These are phyloP conservation scores for Debaryomyces nepalensis DNA, from an alignment of 1,139 yeast genomes.

Conservation along the genomic window DNA sequence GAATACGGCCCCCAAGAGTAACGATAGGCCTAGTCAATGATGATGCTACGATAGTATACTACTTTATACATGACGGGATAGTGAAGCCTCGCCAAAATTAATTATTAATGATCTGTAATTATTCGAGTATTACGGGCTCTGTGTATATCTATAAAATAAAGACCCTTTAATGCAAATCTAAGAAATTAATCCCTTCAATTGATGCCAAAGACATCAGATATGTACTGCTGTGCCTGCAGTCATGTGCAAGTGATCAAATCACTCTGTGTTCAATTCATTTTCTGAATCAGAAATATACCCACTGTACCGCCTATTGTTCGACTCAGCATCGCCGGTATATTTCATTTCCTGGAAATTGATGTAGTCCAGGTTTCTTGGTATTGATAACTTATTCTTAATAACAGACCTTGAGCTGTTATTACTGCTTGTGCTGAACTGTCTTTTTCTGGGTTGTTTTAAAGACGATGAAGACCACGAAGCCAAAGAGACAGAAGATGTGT, in stretches of 20 bases:
- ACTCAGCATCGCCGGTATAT: constrained; percentile 11
- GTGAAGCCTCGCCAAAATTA: constrained; percentile 61
- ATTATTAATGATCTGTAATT: constrained; percentile 9
- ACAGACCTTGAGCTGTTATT: constrained; percentile 15
- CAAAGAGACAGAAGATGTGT: not conserved
- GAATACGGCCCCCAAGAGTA: constrained; percentile 41
- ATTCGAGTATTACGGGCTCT: constrained; percentile 1
- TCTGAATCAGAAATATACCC: constrained; percentile 27
- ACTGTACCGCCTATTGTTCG: constrained; percentile 18
- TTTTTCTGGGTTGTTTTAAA: constrained; percentile 1
- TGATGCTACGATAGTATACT: constrained; percentile 73
- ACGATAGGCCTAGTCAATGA: constrained; percentile 61
- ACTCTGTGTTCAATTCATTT: constrained; percentile 14
- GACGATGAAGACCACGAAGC: constrained; percentile 10
- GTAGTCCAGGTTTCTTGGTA: constrained; percentile 4
- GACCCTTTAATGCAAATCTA: constrained; percentile 4
- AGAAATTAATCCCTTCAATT: no score
- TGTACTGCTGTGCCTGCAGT: no score
- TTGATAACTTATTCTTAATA: constrained; percentile 16
- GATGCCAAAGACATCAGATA: no score
- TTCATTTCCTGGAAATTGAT: constrained; percentile 5
- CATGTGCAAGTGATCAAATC: no score
- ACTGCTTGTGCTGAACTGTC: constrained; percentile 8
- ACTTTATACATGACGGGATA: constrained; percentile 64
- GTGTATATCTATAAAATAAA: constrained; percentile 3